A percentile compares a stretch with the other conserved stretches of the same genome.
Evolutionary conservation across 2,329 filamentous ascomycete species (phyloP).

Genomic region (Penicillium sp.): DNA sequence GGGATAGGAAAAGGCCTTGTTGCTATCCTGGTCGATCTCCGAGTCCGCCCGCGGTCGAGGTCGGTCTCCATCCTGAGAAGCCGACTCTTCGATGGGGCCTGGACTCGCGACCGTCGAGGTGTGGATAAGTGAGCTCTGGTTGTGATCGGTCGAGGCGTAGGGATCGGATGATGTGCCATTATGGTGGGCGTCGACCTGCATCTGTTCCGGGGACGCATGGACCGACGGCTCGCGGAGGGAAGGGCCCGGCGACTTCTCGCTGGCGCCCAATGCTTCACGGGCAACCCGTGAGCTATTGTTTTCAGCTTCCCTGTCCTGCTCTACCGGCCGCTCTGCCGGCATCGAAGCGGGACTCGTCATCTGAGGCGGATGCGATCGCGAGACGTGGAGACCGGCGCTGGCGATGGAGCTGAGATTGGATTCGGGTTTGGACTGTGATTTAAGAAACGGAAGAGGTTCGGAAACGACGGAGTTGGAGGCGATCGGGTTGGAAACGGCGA

Average conservation of each 20-base stretch:
- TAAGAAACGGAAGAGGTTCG: slow-evolving; percentile 35
- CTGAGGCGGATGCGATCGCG: slow-evolving; percentile 36
- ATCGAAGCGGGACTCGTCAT: slow-evolving; percentile 56
- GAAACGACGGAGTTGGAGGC: slow-evolving; percentile 32
- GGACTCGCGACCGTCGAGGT: slow-evolving; percentile 50
- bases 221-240: slow-evolving; percentile 49
- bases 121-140: slow-evolving; percentile 52
- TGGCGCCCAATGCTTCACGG: slow-evolving; percentile 41
- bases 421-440: slow-evolving; percentile 36
- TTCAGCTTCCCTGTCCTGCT: slow-evolving; percentile 33
- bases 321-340: slow-evolving; percentile 30
- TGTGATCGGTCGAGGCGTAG: slow-evolving; percentile 53
- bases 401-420: slow-evolving; percentile 43
- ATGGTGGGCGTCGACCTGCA: slow-evolving; percentile 50
- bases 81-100: slow-evolving; percentile 46
- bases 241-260: slow-evolving; percentile 33
- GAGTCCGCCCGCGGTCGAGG: slow-evolving; percentile 35
- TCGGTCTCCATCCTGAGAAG: slow-evolving; percentile 44
- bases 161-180: slow-evolving; percentile 42
- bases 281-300: slow-evolving; percentile 42
- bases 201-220: slow-evolving; percentile 48
- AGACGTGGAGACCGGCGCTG: slow-evolving; percentile 43
- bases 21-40: slow-evolving; percentile 43
- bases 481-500: slow-evolving; percentile 38
- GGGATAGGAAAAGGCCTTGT: slow-evolving; percentile 64